A percentile compares a stretch with the other conserved stretches of the same genome.
phyloP scores from a whole-genome alignment of 139 green algal species.

The Dunaliella primolecta region DNA sequence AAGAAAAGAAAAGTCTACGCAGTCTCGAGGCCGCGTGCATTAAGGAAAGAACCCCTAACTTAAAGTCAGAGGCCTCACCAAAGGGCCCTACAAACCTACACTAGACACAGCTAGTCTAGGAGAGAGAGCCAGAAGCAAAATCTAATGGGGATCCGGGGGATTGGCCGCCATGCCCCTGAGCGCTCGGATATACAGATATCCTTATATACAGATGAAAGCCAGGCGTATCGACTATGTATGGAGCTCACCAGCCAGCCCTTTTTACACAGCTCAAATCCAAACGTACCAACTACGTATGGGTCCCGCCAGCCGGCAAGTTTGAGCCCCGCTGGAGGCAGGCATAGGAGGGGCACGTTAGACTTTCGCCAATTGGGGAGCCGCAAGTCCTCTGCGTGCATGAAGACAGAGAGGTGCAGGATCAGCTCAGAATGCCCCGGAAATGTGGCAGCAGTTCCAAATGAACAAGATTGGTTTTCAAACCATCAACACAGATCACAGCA shows the following conservation, averaged over 20 bases:
- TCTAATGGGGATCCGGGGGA: too few species aligned
- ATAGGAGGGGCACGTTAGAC: constrained; percentile 56
- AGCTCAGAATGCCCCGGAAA: not conserved
- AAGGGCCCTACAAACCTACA: not conserved
- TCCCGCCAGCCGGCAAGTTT: constrained; percentile 79
- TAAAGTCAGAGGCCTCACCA: not conserved
- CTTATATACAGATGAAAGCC: too few species aligned
- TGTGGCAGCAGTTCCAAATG: not conserved
- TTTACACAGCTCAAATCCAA: not conserved
- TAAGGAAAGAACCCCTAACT: not conserved
- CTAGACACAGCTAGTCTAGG: not conserved
- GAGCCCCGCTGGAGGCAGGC: constrained; percentile 59
- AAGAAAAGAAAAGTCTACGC: too few species aligned
- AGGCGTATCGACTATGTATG: not conserved
- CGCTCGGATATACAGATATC: too few species aligned
- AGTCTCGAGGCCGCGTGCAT: too few species aligned
- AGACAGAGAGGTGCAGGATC: too few species aligned
- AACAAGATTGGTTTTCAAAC: not conserved
- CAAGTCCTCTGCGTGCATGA: constrained; percentile 53
- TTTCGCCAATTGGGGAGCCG: constrained; percentile 66
- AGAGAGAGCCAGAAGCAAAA: not conserved
- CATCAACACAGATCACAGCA: not conserved
- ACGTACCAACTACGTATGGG: constrained; percentile 54
- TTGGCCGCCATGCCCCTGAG: not conserved
- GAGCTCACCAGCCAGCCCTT: not conserved